These are phyloP conservation scores for Andrographis paniculata DNA, from an alignment of 305 asterid genomes.

Conservation along the genomic window DNA sequence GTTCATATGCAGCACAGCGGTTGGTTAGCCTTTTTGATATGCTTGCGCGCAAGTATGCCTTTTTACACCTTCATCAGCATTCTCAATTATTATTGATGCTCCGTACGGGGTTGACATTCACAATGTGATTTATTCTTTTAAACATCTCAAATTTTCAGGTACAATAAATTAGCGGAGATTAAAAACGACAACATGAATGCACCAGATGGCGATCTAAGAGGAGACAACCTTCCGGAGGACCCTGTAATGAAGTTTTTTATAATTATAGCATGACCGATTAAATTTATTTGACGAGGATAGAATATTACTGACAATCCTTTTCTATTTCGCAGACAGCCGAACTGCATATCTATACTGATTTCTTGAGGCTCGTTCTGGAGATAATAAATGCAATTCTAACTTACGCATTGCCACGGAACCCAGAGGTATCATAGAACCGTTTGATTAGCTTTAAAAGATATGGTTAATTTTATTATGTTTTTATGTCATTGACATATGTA, in stretches of 20 bases:
- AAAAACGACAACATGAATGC: constrained; percentile 63
- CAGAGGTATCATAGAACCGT: constrained; percentile 83
- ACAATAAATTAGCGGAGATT: constrained; percentile 86
- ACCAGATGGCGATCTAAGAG: constrained; percentile 52
- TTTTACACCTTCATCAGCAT: neutral
- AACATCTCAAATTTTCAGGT: constrained; percentile 38
- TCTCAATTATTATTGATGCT: constrained; percentile 9
- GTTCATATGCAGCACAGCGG: constrained; percentile 93
- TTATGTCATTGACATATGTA: constrained; percentile 17
- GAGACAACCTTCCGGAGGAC: constrained; percentile 67
- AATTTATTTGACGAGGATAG: neutral
- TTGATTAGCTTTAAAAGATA: too few species aligned
- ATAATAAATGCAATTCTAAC: constrained; percentile 77
- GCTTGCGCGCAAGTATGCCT: constrained; percentile 95
- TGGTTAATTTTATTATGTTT: too few species aligned
- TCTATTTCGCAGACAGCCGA: constrained; percentile 57
- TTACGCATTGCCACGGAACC: constrained; percentile 83
- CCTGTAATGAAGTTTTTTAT: constrained; percentile 32
- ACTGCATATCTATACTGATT: constrained; percentile 80
- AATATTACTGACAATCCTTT: constrained; percentile 7
- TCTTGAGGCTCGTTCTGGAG: constrained; percentile 89
- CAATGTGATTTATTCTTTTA: constrained; percentile 14
- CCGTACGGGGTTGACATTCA: constrained; percentile 3
- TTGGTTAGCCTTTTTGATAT: constrained; percentile 93
- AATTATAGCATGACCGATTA: neutral